Evolutionary conservation across 306 rosid species (phyloP).

Genomic region (Morella rubra): DNA sequence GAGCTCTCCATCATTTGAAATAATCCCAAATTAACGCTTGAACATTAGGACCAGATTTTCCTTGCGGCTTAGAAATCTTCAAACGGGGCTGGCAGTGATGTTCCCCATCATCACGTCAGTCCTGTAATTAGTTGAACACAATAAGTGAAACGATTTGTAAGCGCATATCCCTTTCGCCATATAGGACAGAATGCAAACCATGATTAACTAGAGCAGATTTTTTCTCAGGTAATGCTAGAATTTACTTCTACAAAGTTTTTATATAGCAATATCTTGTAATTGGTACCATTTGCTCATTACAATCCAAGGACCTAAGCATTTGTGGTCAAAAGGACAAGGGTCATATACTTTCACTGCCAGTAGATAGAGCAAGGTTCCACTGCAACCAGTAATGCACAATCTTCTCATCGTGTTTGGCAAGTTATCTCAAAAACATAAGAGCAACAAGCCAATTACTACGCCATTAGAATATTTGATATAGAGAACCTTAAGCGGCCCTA

Average conservation of each 20-base stretch:
- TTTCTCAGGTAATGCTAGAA: not conserved
- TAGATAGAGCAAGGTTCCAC: not conserved
- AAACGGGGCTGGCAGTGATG: not conserved
- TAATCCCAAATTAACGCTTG: not conserved
- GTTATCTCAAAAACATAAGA: not conserved
- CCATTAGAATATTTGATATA: no score
- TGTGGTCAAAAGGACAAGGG: not conserved
- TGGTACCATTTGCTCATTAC: not conserved
- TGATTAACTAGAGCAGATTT: not conserved
- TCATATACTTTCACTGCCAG: not conserved
- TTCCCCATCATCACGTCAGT: conserved; percentile 10
- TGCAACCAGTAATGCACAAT: not conserved
- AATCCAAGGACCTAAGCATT: not conserved
- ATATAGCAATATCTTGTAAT: not conserved
- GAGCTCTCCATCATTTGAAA: conserved; percentile 8
- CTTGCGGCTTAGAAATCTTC: not conserved
- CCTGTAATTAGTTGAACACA: conserved; percentile 3
- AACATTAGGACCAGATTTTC: conserved; percentile 5
- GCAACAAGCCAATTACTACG: not conserved
- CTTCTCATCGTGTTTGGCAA: not conserved
- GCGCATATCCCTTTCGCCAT: not conserved
- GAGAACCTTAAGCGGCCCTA: not conserved
- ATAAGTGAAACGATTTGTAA: not conserved
- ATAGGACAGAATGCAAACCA: not conserved
- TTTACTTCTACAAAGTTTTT: not conserved